A percentile compares a stretch with the other conserved stretches of the same genome.
phyloP scores from a whole-genome alignment of 306 rosid genomes.

The Vigna nakashimae region DNA sequence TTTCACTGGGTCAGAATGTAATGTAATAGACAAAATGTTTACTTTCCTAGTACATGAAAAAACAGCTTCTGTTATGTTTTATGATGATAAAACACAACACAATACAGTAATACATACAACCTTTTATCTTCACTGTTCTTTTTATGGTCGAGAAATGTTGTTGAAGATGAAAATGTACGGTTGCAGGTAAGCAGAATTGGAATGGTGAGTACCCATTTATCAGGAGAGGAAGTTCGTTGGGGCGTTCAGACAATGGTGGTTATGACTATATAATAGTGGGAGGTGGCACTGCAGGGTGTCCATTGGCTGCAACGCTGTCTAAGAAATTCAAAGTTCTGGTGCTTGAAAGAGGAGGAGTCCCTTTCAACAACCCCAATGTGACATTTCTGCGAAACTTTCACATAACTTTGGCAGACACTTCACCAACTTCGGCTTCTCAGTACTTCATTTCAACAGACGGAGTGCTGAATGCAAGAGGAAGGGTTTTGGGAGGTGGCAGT shows the following conservation, averaged over 20 bases:
- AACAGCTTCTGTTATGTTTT: too few species aligned
- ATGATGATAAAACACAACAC: too few species aligned
- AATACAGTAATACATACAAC: too few species aligned
- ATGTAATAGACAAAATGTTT: too few species aligned
- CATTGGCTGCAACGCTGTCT: slow-evolving; percentile 78
- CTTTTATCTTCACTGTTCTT: too few species aligned
- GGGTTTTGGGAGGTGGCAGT: slow-evolving; percentile 77
- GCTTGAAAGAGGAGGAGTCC: slow-evolving; percentile 87
- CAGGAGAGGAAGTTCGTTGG: slow-evolving; percentile 63
- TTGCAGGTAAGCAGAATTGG: slow-evolving; percentile 28
- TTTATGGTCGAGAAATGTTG: too few species aligned
- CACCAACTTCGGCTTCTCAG: slow-evolving; percentile 79
- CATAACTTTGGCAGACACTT: slow-evolving; percentile 66
- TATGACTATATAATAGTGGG: slow-evolving; percentile 83
- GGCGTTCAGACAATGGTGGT: slow-evolving; percentile 43
- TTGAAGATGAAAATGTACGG: too few species aligned
- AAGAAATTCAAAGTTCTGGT: slow-evolving; percentile 64
- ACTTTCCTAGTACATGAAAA: too few species aligned
- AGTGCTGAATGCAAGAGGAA: slow-evolving; percentile 72
- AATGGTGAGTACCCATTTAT: slow-evolving; percentile 65
- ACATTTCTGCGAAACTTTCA: slow-evolving; percentile 69
- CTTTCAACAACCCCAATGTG: slow-evolving; percentile 71
- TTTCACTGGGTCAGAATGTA: too few species aligned
- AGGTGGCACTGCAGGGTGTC: slow-evolving; percentile 92
- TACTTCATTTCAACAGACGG: slow-evolving; percentile 77